Percentiles rank a stretch among this genome's conserved stretches.
Conservation (phyloP, 2,329 filamentous ascomycete genomes). For the Sporothrix sp. region DNA sequence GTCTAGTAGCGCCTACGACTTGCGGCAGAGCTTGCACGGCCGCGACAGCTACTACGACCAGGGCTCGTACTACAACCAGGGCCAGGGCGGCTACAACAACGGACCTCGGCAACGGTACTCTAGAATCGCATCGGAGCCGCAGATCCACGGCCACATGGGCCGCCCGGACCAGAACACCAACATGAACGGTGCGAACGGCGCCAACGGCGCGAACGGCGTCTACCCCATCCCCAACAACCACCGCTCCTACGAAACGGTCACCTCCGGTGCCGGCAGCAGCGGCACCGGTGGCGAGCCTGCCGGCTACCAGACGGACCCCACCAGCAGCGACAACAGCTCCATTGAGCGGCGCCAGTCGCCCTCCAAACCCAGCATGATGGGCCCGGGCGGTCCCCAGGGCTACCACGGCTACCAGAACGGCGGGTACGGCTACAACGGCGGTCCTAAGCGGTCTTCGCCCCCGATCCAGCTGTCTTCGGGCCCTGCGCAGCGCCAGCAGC, state of each 20-base stretch:
- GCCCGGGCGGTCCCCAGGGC: conserved; percentile 33
- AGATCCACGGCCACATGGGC: conserved; percentile 30
- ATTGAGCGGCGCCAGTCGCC: conserved; percentile 50
- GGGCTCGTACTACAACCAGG: conserved; percentile 33
- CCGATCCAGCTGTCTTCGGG: conserved; percentile 7
- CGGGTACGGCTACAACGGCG: neutral
- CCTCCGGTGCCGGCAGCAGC: conserved; percentile 63
- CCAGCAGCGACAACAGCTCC: conserved; percentile 85
- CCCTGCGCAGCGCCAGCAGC: neutral
- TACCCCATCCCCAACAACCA: conserved; percentile 56
- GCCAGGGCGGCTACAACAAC: conserved; percentile 25
- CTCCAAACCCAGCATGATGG: conserved; percentile 19
- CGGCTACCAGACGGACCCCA: conserved; percentile 74
- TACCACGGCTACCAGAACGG: neutral
- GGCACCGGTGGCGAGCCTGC: conserved; percentile 64
- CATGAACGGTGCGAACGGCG: conserved; percentile 26
- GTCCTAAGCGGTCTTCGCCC: conserved; percentile 5
- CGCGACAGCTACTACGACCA: conserved; percentile 36
- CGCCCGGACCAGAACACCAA: conserved; percentile 30
- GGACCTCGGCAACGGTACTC: conserved; percentile 26
- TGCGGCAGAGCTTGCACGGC: conserved; percentile 26
- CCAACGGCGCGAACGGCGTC: conserved; percentile 29
- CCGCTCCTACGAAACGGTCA: conserved; percentile 78
- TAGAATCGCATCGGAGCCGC: conserved; percentile 39
- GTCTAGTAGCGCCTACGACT: conserved; percentile 30